phyloP scores from a whole-genome alignment of 108 stramenopile genomes.

The Aurantiochytrium sp. region DNA sequence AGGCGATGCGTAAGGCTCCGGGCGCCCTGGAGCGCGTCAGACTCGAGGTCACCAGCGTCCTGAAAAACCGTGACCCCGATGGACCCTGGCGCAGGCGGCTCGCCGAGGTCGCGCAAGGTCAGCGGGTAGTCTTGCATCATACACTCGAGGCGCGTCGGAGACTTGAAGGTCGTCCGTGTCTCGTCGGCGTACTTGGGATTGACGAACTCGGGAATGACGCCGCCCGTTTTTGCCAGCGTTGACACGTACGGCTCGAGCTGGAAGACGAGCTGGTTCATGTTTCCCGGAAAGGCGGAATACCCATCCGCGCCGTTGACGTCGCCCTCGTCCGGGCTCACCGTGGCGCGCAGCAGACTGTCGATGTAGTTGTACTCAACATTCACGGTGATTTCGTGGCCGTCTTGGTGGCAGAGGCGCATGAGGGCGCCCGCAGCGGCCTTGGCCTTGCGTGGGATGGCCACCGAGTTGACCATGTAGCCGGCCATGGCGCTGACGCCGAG shows the following conservation, averaged over 20 bases:
- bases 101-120: not conserved
- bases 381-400: slow-evolving; percentile 56
- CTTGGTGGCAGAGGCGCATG: slow-evolving; percentile 63
- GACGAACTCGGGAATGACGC: slow-evolving; percentile 95
- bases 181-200: slow-evolving; percentile 97
- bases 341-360: slow-evolving; percentile 79
- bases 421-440: slow-evolving; percentile 99
- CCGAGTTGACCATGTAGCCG: slow-evolving; percentile 88
- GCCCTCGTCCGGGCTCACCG: slow-evolving; percentile 70
- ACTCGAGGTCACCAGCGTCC: not conserved
- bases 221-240: slow-evolving; percentile 66
- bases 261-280: slow-evolving; percentile 95
- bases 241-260: slow-evolving; percentile 73
- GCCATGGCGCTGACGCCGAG: slow-evolving; percentile 81
- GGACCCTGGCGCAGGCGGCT: not conserved
- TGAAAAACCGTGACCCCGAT: not conserved
- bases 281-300: slow-evolving; percentile 91
- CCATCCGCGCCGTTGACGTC: slow-evolving; percentile 89
- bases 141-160: slow-evolving; percentile 94
- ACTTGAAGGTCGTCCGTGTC: slow-evolving; percentile 84
- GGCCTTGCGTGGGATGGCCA: slow-evolving; percentile 91
- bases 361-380: slow-evolving; percentile 99
- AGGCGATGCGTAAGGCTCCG: not conserved
- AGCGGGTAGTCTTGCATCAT: slow-evolving; percentile 99
- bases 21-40: not conserved